Base-by-base conservation (phyloP, 176 grass and related monocot species). In the Avena insularis region DNA sequence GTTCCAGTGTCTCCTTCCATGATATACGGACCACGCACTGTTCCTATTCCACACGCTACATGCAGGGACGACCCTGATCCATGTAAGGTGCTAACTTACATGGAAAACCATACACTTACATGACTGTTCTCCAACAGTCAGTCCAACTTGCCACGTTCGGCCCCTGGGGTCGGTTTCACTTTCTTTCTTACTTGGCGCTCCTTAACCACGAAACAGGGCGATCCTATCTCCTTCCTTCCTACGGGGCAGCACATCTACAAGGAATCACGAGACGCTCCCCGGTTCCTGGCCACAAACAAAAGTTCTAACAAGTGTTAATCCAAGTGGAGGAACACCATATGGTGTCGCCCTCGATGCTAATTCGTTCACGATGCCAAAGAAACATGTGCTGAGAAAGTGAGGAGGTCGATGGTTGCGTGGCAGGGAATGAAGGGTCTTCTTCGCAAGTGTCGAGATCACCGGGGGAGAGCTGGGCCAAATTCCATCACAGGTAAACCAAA, bases 191-290 rank as follows among this genome's bases (percentile, higher is more conserved):
- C 80, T 66, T 46, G 19, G 23, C 33, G 12, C 49, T 67, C 36
- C 85, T 23, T 87, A 27, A 10, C 85, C 89, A 84, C 85, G 40
- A 20, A 36, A 14, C 58, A 23, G 14, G 75, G 8, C 85, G 85
- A 84, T 91, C 89, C 80, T 91, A 91, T 91, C 89, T 29, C 29
- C 29, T 6, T 43, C 40, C 40, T 46, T 67, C 80, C 35, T 13
- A 58, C 75, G 74, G 2, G 58, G 47, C 82, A 47, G 50, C 33
- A 67, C 15, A 62, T 29, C 71, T 85, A 19, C 25, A 19, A 5
- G 40, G 83, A 38, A 82, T 70, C 35, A 56, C 12, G 15, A 20
- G 49, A 20, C 59, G 36, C 48, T 50, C 9, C 63, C 33, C n/a
- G 46, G 64, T 55, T 73, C 45, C 21, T 73, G 65, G 64, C 89